Conservation (phyloP, 805 yeast genomes). For the Metschnikowia chrysomelidarum region DNA sequence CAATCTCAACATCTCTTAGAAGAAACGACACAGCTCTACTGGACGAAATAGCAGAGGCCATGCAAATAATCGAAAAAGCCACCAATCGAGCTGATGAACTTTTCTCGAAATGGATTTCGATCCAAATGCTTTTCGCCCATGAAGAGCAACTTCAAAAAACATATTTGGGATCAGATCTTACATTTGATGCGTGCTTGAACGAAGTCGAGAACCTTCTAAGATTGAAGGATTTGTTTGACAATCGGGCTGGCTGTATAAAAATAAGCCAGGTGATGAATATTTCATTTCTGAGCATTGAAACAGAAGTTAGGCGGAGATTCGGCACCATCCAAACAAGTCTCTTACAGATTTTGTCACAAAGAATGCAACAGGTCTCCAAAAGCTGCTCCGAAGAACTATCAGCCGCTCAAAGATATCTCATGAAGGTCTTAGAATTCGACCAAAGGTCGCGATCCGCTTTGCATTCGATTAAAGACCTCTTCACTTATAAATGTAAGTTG, state of each 20-base stretch:
- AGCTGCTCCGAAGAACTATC: constrained; percentile 6
- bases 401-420: constrained; percentile 7
- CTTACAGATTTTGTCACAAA: constrained; percentile 5
- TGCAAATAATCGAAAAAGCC: constrained; percentile 2
- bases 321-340: not conserved
- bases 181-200: constrained; percentile 44
- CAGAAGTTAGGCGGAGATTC: constrained; percentile 4
- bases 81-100: not conserved
- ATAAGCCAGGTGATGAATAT: constrained; percentile 6
- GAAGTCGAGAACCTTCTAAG: constrained; percentile 43
- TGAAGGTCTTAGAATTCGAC: constrained; percentile 1
- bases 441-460: constrained; percentile 1
- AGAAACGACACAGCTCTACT: too few species aligned
- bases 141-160: constrained; percentile 14
- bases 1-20: too few species aligned
- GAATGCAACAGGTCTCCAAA: constrained; percentile 5
- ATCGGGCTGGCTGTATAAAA: constrained; percentile 29
- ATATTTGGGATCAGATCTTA: constrained; percentile 17
- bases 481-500: constrained; percentile 2
- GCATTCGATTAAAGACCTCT: constrained; percentile 2
- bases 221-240: constrained; percentile 49
- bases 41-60: constrained; percentile 1
- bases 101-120: constrained; percentile 46
- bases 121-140: constrained; percentile 33
- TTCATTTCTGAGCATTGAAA: constrained; percentile 7